Evolutionary conservation across 2,329 filamentous ascomycete species (phyloP).

Genomic region (Stachybotrys chartarum): DNA sequence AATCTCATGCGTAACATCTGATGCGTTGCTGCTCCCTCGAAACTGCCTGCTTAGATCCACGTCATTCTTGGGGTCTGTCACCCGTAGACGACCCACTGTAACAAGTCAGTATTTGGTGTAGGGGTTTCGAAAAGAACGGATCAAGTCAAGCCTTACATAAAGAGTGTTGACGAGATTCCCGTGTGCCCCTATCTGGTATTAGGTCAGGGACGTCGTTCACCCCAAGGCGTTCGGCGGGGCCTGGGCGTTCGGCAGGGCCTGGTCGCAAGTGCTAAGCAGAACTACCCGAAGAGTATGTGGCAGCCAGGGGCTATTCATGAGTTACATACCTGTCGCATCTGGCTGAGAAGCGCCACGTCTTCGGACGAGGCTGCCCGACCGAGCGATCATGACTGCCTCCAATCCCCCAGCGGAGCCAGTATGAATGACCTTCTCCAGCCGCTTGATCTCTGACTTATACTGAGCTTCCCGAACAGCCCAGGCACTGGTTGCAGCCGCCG

Average conservation of each 20-base stretch:
- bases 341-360: not conserved
- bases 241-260: too few relatives aligned
- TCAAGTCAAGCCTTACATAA: too few relatives aligned
- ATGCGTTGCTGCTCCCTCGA: not conserved
- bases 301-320: constrained; percentile 8
- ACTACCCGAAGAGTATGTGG: too few relatives aligned
- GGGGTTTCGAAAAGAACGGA: too few relatives aligned
- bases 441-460: constrained; percentile 22
- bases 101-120: not conserved
- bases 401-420: constrained; percentile 33
- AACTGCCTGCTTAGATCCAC: not conserved
- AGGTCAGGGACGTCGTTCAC: too few relatives aligned
- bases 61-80: not conserved
- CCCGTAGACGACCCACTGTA: not conserved
- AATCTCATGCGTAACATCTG: not conserved
- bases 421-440: constrained; percentile 22
- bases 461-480: constrained; percentile 14
- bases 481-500: constrained; percentile 12
- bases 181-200: too few relatives aligned
- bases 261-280: too few relatives aligned
- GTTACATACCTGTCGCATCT: not conserved
- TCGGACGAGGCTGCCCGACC: constrained; percentile 30
- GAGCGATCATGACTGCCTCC: constrained; percentile 35
- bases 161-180: too few relatives aligned
- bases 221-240: too few relatives aligned